Evolutionary conservation across 116 monocot species (phyloP).

Genomic region (Posidonia oceanica): DNA sequence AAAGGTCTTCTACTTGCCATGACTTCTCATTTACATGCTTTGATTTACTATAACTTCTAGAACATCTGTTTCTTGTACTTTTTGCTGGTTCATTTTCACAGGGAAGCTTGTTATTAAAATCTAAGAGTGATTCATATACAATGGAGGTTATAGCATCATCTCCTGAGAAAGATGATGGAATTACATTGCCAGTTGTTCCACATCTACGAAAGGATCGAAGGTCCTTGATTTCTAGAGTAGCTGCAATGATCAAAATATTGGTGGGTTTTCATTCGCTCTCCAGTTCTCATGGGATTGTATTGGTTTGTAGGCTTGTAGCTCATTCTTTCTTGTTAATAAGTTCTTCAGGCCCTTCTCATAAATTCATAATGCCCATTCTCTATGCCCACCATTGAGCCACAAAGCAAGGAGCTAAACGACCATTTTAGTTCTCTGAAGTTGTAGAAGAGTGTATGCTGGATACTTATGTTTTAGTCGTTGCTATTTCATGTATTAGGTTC

Average conservation of each 20-base stretch:
- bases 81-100: constrained; percentile 9
- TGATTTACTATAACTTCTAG: not conserved
- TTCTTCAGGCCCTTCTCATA: not conserved
- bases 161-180: constrained; percentile 18
- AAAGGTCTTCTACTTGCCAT: constrained; percentile 35
- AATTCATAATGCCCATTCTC: no score
- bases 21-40: not conserved
- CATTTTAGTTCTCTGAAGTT: no score
- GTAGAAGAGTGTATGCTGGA: no score
- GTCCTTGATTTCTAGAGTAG: constrained; percentile 58
- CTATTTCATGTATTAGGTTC: constrained; percentile 25
- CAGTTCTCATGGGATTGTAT: constrained; percentile 1
- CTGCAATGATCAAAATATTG: constrained; percentile 82
- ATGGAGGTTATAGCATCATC: constrained; percentile 61
- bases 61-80: not conserved
- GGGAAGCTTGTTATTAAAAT: constrained; percentile 30
- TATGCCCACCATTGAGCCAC: no score
- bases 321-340: not conserved
- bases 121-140: constrained; percentile 48
- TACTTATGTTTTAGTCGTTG: not conserved
- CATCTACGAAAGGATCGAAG: constrained; percentile 35
- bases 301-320: not conserved
- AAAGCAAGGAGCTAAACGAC: no score
- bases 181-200: constrained; percentile 41
- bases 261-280: constrained; percentile 21